Evolutionary conservation across 495 filamentous ascomycete genomes (phyloP), one percentile per base, ranked within the genome.

Genomic region (Penicillium salamii): DNA sequence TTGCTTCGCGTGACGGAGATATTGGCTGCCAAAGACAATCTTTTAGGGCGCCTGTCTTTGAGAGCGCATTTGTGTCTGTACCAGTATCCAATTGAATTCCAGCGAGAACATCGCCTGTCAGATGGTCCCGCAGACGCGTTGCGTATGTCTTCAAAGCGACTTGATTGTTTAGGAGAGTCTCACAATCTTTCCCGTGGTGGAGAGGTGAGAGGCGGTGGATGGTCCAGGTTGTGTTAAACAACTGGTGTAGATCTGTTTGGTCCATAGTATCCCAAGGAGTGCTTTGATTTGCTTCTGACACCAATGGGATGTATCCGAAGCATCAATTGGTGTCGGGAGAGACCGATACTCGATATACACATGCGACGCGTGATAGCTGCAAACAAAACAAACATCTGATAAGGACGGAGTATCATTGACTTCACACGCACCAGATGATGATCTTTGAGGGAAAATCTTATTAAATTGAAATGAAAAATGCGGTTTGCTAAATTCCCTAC

Each of bases 151-250:
- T 70, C 6, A 82, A 59, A 6, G 72, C 70, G 51, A 49, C 26
- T 11, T 54, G 53, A 35, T 70, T 61, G 47, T 62, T 48, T 40
- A 76, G 52, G 13, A 77, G 70, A 5, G 67, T 47, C 17, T 66
- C 57, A 50, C 69, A 69, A 38, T 71, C 70, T 38, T 66, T 72
- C 15, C 55, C 63, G 42, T 76, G 70, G 55, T 78, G 68, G 20
- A 83, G 70, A 13, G 78, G 78, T 2, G 79, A 80, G 32, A 83
- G 67, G 31, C 78, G 75, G 54, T 83, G 69, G n/a, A 77, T 53
- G 7, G 73, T 76, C 69, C 78, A 84, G 7, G 77, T 80, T 1
- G 76, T 77, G 42, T 79, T 77, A 45, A 80, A 75, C 24, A 83
- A 68, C 20, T 69, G 63, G n/a, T 45, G 40, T 5, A 52, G 42